Conservation (phyloP, 345 rosid genomes). For the Carallia brachiata region DNA sequence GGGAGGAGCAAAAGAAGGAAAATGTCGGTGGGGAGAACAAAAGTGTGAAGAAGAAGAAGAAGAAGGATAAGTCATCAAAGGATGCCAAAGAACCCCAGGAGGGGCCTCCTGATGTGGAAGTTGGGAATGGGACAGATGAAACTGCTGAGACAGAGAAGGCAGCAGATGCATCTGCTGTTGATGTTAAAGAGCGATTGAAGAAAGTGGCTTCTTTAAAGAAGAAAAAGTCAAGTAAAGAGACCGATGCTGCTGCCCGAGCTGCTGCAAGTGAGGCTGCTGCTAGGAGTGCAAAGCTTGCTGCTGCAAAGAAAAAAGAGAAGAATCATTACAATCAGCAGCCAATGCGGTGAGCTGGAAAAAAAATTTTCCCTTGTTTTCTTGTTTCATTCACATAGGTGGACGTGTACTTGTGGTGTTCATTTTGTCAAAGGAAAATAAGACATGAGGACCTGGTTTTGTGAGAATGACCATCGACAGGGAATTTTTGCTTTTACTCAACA, state of each 20-base stretch:
- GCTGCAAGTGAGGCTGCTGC: constrained; percentile 76
- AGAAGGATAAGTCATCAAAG: constrained; percentile 32
- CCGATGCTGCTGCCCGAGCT: constrained; percentile 61
- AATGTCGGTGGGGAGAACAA: constrained; percentile 49
- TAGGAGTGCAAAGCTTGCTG: constrained; percentile 68
- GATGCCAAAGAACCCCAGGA: constrained; percentile 47
- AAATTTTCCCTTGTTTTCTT: neutral
- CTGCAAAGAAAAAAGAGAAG: constrained; percentile 75
- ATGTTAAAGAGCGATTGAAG: constrained; percentile 57
- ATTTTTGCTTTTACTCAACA: neutral
- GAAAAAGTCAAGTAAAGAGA: constrained; percentile 62
- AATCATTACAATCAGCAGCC: constrained; percentile 81
- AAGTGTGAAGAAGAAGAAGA: constrained; percentile 56
- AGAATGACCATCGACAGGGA: neutral
- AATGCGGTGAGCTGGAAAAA: constrained; percentile 30
- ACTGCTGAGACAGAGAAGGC: constrained; percentile 31
- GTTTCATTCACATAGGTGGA: neutral
- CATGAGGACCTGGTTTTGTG: neutral
- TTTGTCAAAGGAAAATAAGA: neutral
- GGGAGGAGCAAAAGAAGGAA: constrained; percentile 49
- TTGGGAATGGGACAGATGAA: constrained; percentile 28
- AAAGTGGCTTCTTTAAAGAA: constrained; percentile 53
- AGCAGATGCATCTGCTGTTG: constrained; percentile 42
- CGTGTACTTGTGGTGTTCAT: neutral
- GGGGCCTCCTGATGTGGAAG: constrained; percentile 29